Base-by-base conservation (phyloP, 1,284 basidiomycete genomes). In the Filobasidium uniguttulatum region DNA sequence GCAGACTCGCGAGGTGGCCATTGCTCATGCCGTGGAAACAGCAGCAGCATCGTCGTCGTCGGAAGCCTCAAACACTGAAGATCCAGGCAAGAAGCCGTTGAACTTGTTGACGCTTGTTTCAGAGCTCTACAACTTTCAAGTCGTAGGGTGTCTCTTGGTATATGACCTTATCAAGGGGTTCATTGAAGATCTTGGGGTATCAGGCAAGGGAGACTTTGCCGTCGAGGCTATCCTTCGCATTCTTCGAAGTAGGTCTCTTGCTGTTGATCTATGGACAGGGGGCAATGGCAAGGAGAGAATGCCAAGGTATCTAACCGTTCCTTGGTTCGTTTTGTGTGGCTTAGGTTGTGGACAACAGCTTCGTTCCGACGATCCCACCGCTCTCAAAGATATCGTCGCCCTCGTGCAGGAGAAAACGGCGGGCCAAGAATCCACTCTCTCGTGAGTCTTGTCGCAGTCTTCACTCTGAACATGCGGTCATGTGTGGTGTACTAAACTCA, bases 61-160 rank as follows among this genome's bases (percentile, higher is more conserved):
- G n/a, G n/a, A n/a, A n/a, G n/a, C n/a, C n/a, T n/a, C n/a, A n/a
- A n/a, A n/a, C n/a, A n/a, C 71, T n/a, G 52, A 59, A 2, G 65
- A 66, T 7, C 60, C 70, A 8, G 82, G 83, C 28, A 96, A 96
- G 67, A 86, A 94, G 65, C 82, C 82, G 55, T 80, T 84, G 15
- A 98, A 98, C 65, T 71, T 99, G 26, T 75, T 91, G 29, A 79
- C 87, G 0, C 75, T 98, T 8, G 72, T 96, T 20, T 85, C 88
- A 2, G 88, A 97, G 63, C 71, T 98, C 31, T 97, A 97, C 73
- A 97, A 97, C 65, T 86, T 96, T 61, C 85, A 88, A 66, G 85
- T 97, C 22, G 77, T 97, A 40, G 88, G 87, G 1, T 86, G 82
- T 53, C 74, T 83, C 3, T 74, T 98, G 17, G 72, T 97, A 37